Evolutionary conservation across 2,329 filamentous ascomycete genomes (phyloP).

Genomic region (Colletotrichum magnum): DNA sequence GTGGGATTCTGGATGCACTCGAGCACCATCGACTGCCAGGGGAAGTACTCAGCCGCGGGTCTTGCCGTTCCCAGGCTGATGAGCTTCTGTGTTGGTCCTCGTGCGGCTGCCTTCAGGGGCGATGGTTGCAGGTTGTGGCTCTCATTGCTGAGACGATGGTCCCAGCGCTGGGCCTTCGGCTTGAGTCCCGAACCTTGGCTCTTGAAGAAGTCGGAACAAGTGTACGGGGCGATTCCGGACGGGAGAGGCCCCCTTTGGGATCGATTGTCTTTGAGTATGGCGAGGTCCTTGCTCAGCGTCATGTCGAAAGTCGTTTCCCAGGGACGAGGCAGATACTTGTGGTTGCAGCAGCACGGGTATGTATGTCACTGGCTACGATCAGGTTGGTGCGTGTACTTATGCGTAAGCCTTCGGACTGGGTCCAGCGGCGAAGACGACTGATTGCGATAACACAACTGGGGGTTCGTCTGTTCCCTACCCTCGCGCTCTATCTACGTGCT

Average conservation of each 20-base stretch:
- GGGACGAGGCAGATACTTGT: neutral
- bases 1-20: neutral
- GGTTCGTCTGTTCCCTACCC: neutral
- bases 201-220: neutral
- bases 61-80: neutral
- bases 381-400: neutral
- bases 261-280: neutral
- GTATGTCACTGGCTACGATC: neutral
- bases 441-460: neutral
- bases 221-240: neutral
- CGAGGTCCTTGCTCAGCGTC: neutral
- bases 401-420: neutral
- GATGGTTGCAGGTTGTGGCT: neutral
- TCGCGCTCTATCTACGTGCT: neutral
- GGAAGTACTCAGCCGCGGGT: neutral
- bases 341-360: neutral
- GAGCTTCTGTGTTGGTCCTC: neutral
- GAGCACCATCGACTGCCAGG: neutral
- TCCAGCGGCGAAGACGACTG: neutral
- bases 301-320: neutral
- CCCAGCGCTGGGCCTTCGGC: neutral
- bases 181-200: neutral
- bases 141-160: neutral
- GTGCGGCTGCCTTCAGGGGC: neutral
- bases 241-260: neutral